Base-by-base conservation (phyloP, 257 asterid species). In the Przewalskia tangutica region DNA sequence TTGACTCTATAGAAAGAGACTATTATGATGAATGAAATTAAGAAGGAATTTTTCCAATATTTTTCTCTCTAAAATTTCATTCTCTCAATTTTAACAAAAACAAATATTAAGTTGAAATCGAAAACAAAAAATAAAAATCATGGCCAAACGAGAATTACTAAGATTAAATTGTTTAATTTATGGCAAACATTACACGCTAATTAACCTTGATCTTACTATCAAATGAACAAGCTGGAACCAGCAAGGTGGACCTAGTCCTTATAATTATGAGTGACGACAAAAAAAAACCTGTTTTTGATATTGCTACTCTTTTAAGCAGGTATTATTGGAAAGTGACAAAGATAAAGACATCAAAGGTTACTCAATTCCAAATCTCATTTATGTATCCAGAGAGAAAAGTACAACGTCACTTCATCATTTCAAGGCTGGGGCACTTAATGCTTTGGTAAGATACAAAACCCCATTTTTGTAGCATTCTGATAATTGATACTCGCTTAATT, bases 381-480 rank as follows among this genome's bases (percentile, higher is more conserved):
- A 84, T 46, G 54, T 84, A 2, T 84, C 89, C 17, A 66, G 89
- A 67, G 89, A 84, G 48, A 86, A 86, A 54, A 67, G 76, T 71
- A 81, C 89, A 66, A 75, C 83, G 8, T 80, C 83, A 63, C 83
- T 23, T 13, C 89, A 84, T 76, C 84, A 86, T 42, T 84, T 42
- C 81, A 86, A 86, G 83, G 89, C 89, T 27, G 89, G 89, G 4
- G 89, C 89, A 13, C 85, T 86, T 83, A 86, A 86, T 70, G 87
- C 83, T 75, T 80, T 86, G 89, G 89, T 86, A 27, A 79, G 77
- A 38, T 11, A 68, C 54, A 8, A 13, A 38, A 4, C 23, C 32
- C 10, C 27, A 40, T 8, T 50, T 16, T 46, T 1, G 16, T 40
- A 7, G 23, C 11, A 5, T 54, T 54, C 16, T 54, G 59, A 13